Evolutionary conservation across 2,329 filamentous ascomycete species (phyloP).

Genomic region (Cryphonectria naterciae): DNA sequence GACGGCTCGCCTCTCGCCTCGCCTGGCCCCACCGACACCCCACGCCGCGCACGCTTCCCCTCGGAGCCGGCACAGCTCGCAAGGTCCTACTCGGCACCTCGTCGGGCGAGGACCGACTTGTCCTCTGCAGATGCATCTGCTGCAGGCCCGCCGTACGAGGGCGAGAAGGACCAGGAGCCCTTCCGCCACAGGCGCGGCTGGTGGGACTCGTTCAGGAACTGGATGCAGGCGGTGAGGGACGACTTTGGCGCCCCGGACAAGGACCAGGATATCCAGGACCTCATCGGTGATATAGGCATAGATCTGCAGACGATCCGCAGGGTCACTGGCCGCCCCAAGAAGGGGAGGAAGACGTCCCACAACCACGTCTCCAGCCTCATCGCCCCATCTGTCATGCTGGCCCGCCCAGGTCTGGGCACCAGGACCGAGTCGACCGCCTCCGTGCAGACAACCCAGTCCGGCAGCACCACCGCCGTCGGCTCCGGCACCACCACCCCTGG

Average conservation of each 20-base stretch:
- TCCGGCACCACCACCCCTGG: conserved; percentile 19
- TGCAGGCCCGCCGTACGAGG: background rate
- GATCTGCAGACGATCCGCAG: conserved; percentile 25
- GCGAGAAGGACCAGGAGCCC: conserved; percentile 27
- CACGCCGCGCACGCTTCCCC: conserved; percentile 18
- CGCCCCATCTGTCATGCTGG: conserved; percentile 23
- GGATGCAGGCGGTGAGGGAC: conserved; percentile 13
- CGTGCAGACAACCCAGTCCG: conserved; percentile 1
- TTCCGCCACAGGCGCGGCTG: conserved; percentile 14
- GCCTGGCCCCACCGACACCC: background rate
- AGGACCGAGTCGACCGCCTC: conserved; percentile 13
- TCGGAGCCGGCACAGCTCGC: conserved; percentile 12
- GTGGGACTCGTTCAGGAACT: conserved; percentile 26
- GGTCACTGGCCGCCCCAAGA: conserved; percentile 15
- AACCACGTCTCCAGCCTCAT: conserved; percentile 19
- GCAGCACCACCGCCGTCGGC: conserved; percentile 4
- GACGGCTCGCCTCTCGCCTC: background rate
- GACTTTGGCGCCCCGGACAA: conserved; percentile 24
- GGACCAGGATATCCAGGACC: conserved; percentile 24
- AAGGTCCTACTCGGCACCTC: conserved; percentile 17
- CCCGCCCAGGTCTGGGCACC: conserved; percentile 26
- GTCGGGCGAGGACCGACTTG: conserved; percentile 4
- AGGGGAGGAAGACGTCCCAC: conserved; percentile 15
- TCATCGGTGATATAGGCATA: conserved; percentile 29
- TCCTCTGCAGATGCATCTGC: background rate